Base-by-base conservation (phyloP, 192 early-diverging fungal species). In the Polychytrium aggregatum region DNA sequence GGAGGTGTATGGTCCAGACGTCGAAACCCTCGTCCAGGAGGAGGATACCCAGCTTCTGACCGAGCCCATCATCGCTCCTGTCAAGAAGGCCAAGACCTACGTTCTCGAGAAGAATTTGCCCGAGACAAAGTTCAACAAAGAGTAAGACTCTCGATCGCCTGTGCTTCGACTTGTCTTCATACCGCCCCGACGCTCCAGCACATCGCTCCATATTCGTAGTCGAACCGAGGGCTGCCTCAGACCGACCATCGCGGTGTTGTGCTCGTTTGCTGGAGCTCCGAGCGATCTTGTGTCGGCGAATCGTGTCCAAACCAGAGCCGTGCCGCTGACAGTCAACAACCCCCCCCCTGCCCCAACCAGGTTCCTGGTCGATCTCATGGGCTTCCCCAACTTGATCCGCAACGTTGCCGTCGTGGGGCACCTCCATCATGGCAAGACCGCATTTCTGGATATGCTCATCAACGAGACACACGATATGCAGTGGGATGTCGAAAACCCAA, bases 401-500 rank as follows among this genome's bases (percentile, higher is more conserved):
- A 99, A 96, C 53, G 65, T 99, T 27, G 85, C 84, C 8, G 56
- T 99, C 44, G 82, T 88, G 1, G 96, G 96, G 22, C 92, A 97
- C 64, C 68, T 99, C 51, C 92, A 95, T 56, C 96, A 99, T 60
- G 96, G 96, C 46, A 99, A 99, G 53, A 91, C 93, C 0, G 76
- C 90, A 7, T 78, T 99, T 34, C 72, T 96, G 26, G 96, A 99
- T 53, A 75, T 90, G 64, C 79, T 99, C 24, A 83, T 99, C 16
- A 71, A 80, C 21, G 74, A 90, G 47, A 95, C 93, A 13, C 96
- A 99, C 52, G 52, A 71, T 25, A 64, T 76, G 28, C 56, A 64
- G 43, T 64, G 57, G 57, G 67, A 67, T 67, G 46, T 71, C 22
- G 66, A 71, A 31, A 66, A 64, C 30, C 66, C 67, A 42, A 41